Evolutionary conservation across 75 land plant species (phyloP), one percentile per base, ranked within the genome.

Genomic region (Pinus tabuliformis): DNA sequence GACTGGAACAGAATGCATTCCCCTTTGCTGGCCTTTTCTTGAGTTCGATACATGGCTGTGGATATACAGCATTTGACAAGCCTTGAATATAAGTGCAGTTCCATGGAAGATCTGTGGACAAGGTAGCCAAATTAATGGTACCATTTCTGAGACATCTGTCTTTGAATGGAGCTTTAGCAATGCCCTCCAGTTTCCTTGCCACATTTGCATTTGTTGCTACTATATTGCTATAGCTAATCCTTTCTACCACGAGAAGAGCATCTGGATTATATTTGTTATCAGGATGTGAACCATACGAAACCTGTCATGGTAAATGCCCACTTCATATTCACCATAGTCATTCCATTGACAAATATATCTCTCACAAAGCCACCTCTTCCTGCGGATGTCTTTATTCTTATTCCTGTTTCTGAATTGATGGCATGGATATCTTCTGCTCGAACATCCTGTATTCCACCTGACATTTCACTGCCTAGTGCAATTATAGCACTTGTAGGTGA

Each of bases 91-190:
- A 65, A 21, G 84, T 77, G 76, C 92, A 90, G 49, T 74, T 83
- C 92, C 92, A 90, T 7, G 42, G 37, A 37, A 3, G 4, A 3
- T 37, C 4, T 37, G 3, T 37, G 37, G 37, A 37, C 37, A 3
- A 3, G 37, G 37, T 4, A 4, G 81, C 79, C 76, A 84, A 70
- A 16, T 76, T 77, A 52, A 93, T 81, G 5, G 87, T 86, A 18
- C 83, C 87, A 79, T 96, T 88, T 5, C 79, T 75, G 26, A 96
- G 77, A 70, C 91, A 93, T 8, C 93, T 93, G 13, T 78, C 89
- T 2, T 64, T 86, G 58, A 89, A 96, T 3, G 92, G 88, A 33
- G 79, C 78, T 24, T 82, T 81, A 3, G 75, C n/a, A 20, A 96
- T 79, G 26, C 99, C 99, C 1, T 81, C 88, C 21, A 96, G 77